Base-by-base conservation (phyloP, 1,284 basidiomycete genomes). In the Coniferiporia weirii region DNA sequence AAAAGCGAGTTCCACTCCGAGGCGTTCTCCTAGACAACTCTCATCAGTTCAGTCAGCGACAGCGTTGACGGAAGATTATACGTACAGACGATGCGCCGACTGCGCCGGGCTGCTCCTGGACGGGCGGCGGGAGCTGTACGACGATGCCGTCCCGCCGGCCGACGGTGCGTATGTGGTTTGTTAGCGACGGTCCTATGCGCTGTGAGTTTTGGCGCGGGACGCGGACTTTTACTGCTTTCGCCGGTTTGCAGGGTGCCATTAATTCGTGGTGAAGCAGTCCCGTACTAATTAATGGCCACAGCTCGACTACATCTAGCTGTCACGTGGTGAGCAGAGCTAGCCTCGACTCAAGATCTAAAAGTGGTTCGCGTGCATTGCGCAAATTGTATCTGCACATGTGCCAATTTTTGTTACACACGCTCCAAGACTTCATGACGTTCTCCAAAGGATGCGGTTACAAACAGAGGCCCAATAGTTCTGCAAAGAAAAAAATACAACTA, bases 1-100 rank as follows among this genome's bases (percentile, higher is more conserved):
- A 92, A 74, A 52, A 90, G 67, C 0, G 89, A 91, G 65, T 92
- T 92, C 89, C 89, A 92, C 64, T 91, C 87, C 3, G 88, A 90
- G 13, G 89, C 87, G 67, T 80, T 84, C 68, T 91, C 88, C 89
- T 90, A 47, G 12, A 47, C 22, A 48, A 53, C 46, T 58, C 51
- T 49, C 36, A 49, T 51, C 32, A 27, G 6, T 15, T 81, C 79
- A 9, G 77, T 76, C 68, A 55, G 5, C 34, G 9, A 36, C 9
- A 9, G 20, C 35, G 15, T 27, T 32, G 12, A 45, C 13, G 7
- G 43, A 8, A 19, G 34, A 59, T 22, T 9, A 35, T 22, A 63
- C 64, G 40, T 38, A 66, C 64, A 44, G 61, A 56, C 6, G 61
- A 58, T 20, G 50, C 38, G 17, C 64, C 64, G 2, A 61, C 47